These are phyloP conservation scores for Corinectria fuckeliana DNA, from an alignment of 2,329 filamentous ascomycete species.

Conservation along the genomic window DNA sequence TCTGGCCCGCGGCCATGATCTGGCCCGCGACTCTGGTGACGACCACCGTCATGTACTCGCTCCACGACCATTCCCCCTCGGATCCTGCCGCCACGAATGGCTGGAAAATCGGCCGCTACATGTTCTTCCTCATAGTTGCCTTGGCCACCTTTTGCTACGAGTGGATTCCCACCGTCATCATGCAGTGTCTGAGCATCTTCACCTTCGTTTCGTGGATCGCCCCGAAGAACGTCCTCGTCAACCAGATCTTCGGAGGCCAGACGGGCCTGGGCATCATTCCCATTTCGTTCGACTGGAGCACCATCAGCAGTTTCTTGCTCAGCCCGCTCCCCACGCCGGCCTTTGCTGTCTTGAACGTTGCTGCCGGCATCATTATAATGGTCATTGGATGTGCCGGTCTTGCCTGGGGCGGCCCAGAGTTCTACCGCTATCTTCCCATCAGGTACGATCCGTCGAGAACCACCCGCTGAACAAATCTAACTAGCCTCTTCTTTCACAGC, in stretches of 20 bases:
- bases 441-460: slow-evolving; percentile 42
- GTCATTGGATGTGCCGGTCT: slow-evolving; percentile 63
- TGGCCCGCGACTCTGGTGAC: slow-evolving; percentile 63
- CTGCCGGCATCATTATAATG: slow-evolving; percentile 60
- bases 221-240: slow-evolving; percentile 63
- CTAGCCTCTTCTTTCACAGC: not conserved
- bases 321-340: slow-evolving; percentile 61
- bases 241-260: slow-evolving; percentile 65
- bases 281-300: slow-evolving; percentile 62
- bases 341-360: slow-evolving; percentile 61
- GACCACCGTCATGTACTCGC: slow-evolving; percentile 56
- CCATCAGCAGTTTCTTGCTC: slow-evolving; percentile 54
- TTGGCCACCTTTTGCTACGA: slow-evolving; percentile 60
- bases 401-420: slow-evolving; percentile 63
- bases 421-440: slow-evolving; percentile 66
- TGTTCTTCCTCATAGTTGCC: slow-evolving; percentile 65
- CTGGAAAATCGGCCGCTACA: slow-evolving; percentile 68
- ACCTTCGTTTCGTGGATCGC: slow-evolving; percentile 67
- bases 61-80: slow-evolving; percentile 52
- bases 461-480: not conserved
- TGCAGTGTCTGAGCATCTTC: slow-evolving; percentile 66
- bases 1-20: slow-evolving; percentile 62
- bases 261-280: slow-evolving; percentile 65
- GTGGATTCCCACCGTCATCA: slow-evolving; percentile 68
- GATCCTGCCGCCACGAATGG: slow-evolving; percentile 60